Percentiles rank a stretch among this genome's conserved stretches.
Evolutionary conservation across 164 flowering plant species (phyloP).

Genomic region (Malania oleifera): DNA sequence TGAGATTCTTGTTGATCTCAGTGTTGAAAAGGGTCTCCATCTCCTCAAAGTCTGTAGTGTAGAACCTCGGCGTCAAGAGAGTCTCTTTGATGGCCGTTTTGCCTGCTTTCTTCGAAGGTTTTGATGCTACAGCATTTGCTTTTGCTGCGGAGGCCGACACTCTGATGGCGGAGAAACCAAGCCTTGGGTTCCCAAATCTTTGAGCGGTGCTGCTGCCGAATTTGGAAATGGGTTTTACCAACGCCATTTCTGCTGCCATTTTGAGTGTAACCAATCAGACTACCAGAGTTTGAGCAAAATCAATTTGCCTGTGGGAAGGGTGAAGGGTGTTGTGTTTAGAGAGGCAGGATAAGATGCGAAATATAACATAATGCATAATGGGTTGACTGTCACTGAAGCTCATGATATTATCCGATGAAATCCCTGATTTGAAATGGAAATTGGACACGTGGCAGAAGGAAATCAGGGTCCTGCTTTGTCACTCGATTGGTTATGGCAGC

Average conservation of each 20-base stretch:
- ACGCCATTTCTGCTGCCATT: conserved; percentile 75
- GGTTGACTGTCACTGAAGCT: conserved; percentile 27
- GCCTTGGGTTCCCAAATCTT: conserved; percentile 15
- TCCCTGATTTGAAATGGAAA: conserved; percentile 30
- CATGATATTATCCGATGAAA: conserved; percentile 85
- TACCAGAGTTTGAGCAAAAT: neutral
- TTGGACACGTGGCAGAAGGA: conserved; percentile 60
- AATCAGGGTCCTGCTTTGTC: conserved; percentile 13
- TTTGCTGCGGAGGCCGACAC: conserved; percentile 45
- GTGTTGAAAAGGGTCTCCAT: conserved; percentile 95
- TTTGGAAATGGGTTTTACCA: conserved; percentile 70
- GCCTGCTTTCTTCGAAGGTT: conserved; percentile 32
- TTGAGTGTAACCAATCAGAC: no score
- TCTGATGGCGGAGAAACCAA: conserved; percentile 22
- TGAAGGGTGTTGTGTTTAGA: conserved; percentile 4
- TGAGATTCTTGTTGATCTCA: conserved; percentile 85
- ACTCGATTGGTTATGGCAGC: conserved; percentile 14
- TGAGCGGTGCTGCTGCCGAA: conserved; percentile 17
- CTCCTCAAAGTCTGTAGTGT: conserved; percentile 96
- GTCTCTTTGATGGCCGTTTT: conserved; percentile 70
- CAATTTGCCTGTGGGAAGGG: neutral
- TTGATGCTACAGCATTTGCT: conserved; percentile 16
- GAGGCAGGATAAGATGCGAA: conserved; percentile 15
- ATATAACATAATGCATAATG: conserved; percentile 15
- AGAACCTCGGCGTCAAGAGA: conserved; percentile 85